phyloP scores from a whole-genome alignment of 2,329 filamentous ascomycete genomes.

The Aspergillus ibericus region DNA sequence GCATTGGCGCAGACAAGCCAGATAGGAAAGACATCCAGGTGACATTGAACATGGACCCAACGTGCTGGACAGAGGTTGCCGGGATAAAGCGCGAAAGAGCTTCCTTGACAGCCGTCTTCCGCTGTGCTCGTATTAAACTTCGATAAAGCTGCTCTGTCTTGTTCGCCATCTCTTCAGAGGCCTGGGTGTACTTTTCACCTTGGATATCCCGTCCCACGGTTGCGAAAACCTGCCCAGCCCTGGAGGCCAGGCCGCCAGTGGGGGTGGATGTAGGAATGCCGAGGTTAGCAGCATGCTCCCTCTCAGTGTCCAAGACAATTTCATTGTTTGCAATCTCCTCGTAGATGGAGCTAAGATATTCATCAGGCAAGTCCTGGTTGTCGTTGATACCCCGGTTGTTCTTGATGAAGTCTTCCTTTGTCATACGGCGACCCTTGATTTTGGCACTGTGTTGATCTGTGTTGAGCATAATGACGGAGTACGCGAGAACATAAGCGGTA shows the following conservation, averaged over 20 bases:
- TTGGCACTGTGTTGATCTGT: conserved; percentile 93
- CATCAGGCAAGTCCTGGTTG: conserved; percentile 85
- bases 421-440: conserved; percentile 80
- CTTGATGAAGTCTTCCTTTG: conserved; percentile 95
- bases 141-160: conserved; percentile 86
- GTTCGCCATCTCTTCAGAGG: conserved; percentile 89
- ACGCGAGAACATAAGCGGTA: conserved; percentile 92
- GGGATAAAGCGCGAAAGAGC: conserved; percentile 77
- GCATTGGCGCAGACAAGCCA: conserved; percentile 86
- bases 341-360: conserved; percentile 85
- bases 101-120: conserved; percentile 71
- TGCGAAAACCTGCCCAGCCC: conserved; percentile 83
- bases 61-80: conserved; percentile 89
- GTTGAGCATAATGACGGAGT: conserved; percentile 96
- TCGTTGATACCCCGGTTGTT: conserved; percentile 99
- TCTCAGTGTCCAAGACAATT: conserved; percentile 90
- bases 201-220: conserved; percentile 90
- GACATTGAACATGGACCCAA: conserved; percentile 97
- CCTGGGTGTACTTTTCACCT: conserved; percentile 88
- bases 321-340: conserved; percentile 91
- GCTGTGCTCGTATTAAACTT: conserved; percentile 85
- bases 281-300: conserved; percentile 80
- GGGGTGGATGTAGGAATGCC: conserved; percentile 62
- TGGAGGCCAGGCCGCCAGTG: conserved; percentile 73
- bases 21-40: conserved; percentile 99